phyloP scores from a whole-genome alignment of 73 alveolate genomes.

The Blepharisma stoltei region DNA sequence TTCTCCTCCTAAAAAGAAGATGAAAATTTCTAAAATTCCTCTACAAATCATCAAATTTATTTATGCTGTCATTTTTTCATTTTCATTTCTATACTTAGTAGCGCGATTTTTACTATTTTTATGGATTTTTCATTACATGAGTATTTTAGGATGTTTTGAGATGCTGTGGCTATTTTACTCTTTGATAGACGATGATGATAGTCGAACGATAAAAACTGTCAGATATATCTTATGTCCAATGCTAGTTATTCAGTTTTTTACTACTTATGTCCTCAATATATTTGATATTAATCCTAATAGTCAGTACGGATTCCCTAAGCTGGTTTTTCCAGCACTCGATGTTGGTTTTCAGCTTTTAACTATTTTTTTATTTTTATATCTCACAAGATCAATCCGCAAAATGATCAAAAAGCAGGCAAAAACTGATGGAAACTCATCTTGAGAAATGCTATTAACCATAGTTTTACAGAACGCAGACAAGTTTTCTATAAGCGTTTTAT shows the following conservation, averaged over 20 bases:
- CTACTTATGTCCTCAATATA: background rate
- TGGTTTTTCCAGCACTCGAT: background rate
- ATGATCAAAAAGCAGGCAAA: background rate
- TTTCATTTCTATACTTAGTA: background rate
- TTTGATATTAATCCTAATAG: background rate
- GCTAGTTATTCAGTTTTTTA: background rate
- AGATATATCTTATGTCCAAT: background rate
- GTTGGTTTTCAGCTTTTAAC: background rate
- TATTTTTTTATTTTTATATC: background rate
- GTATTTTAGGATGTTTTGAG: background rate
- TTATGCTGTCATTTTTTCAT: background rate
- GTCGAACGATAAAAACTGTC: background rate
- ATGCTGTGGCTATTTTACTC: conserved; percentile 21
- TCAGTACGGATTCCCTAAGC: background rate
- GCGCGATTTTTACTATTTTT: conserved; percentile 16
- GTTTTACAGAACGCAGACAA: conserved; percentile 10
- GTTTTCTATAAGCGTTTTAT: background rate
- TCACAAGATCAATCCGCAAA: background rate
- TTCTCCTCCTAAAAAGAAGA: background rate
- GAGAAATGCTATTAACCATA: background rate
- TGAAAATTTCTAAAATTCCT: background rate
- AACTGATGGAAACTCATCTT: background rate
- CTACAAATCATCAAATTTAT: background rate
- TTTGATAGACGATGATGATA: background rate
- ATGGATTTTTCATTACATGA: conserved; percentile 22